Evolutionary conservation across 768 basidiomycete species (phyloP).

Genomic region (Termitomyces sp.): DNA sequence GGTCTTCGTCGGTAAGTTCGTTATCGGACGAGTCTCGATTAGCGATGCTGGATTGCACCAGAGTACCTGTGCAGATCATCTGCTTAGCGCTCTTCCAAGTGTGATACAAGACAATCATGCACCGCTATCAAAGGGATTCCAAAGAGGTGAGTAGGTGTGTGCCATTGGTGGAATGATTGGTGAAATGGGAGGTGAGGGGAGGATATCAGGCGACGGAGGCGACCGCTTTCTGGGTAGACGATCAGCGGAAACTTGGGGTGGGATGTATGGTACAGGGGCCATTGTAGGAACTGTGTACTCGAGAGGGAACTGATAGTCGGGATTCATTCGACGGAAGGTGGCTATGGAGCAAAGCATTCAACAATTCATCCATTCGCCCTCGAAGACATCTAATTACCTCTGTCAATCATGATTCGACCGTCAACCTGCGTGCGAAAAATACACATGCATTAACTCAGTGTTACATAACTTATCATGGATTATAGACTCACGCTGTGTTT

Average conservation of each 20-base stretch:
- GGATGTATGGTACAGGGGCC: not conserved
- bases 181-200: not conserved
- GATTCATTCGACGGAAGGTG: conserved; percentile 51
- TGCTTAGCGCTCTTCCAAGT: not conserved
- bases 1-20: conserved; percentile 47
- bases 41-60: conserved; percentile 18
- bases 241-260: conserved; percentile 1
- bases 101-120: not conserved
- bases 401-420: conserved; percentile 60
- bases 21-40: conserved; percentile 15
- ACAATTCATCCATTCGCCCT: not conserved
- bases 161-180: not conserved
- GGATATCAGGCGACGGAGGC: not conserved
- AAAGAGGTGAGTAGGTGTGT: not conserved
- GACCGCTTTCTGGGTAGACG: not conserved
- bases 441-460: too few species aligned
- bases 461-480: not conserved
- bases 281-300: not conserved
- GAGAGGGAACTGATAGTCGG: conserved; percentile 45
- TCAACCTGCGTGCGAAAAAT: conserved; percentile 35
- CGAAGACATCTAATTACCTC: conserved; percentile 30
- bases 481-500: conserved; percentile 45
- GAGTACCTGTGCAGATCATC: conserved; percentile 10
- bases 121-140: conserved; percentile 12
- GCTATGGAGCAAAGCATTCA: conserved; percentile 19